Base-by-base conservation (phyloP, 768 basidiomycete genomes). In the Fistulinella prunicolor region DNA sequence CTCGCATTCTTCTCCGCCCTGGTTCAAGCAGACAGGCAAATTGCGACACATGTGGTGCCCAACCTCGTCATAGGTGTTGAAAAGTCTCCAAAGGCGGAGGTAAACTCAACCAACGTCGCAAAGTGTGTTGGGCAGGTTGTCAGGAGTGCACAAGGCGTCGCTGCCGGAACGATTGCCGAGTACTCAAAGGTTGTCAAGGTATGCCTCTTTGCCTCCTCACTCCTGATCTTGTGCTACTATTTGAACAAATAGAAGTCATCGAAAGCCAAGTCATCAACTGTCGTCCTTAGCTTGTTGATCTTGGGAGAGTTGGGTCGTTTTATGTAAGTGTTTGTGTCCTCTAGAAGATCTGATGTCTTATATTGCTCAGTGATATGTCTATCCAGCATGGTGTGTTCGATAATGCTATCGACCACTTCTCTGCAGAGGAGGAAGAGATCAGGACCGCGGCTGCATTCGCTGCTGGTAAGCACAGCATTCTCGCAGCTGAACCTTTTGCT, bases 401-500 rank as follows among this genome's bases (percentile, higher is more conserved):
- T 24, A 75, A 78, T 44, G 76, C 85, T 0, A 81, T 96, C 35
- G 78, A 85, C 12, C 80, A 82, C 50, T 94, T 96, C 63, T 69
- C 77, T 3, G 76, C 82, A 1, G 84, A 89, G 30, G 81, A 87
- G 49, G 94, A 98, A 63, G 91, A 95, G 37, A 76, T 92, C 13
- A 79, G 93, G 38, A 81, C 89, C 28, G 91, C 94, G 29, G 94
- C 95, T 29, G 92, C 96, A 0, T 97, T 97, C 59, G 91, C 96
- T 42, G 89, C 89, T 28, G 92, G 92, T 85, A 58, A 50, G 78
- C 60, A 19, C 24, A 42, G 16, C 4, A 14, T 37, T 8, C 32
- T 36, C 42, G 17, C 30, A 10, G 6, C 22, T 14, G 3, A 16
- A 17, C 26, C 12, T 35, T 26, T 29, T 9, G 13, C 41, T 51